A percentile compares a stretch with the other conserved stretches of the same genome.
Conservation (phyloP, 345 rosid species). For the Cochlearia excelsa region DNA sequence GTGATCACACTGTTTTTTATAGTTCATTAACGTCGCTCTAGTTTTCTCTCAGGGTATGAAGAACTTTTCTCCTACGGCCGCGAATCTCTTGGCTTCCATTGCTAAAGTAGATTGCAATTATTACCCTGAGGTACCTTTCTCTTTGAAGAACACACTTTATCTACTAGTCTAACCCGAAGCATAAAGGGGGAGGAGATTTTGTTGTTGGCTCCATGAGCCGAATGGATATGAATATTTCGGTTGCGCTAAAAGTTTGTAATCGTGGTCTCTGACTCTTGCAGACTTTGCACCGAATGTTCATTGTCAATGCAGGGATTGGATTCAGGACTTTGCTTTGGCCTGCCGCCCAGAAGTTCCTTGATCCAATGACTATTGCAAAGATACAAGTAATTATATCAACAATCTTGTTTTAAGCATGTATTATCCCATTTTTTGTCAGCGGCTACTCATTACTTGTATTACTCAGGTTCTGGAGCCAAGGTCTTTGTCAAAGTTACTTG, state of each 20-base stretch:
- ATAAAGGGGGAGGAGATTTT: not conserved
- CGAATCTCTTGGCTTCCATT: constrained; percentile 71
- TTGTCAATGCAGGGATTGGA: constrained; percentile 95
- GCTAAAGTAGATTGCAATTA: constrained; percentile 75
- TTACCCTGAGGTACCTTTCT: constrained; percentile 76
- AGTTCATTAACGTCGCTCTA: not conserved
- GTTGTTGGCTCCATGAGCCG: constrained; percentile 3
- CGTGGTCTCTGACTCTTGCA: constrained; percentile 43
- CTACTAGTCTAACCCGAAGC: constrained; percentile 1
- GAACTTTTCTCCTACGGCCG: constrained; percentile 76
- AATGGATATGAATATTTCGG: constrained; percentile 26
- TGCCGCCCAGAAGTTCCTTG: constrained; percentile 87
- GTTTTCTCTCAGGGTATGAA: constrained; percentile 63
- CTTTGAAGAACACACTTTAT: constrained; percentile 17
- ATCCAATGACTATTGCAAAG: constrained; percentile 72
- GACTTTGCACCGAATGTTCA: constrained; percentile 88
- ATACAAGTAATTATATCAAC: constrained; percentile 59
- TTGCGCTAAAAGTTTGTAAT: constrained; percentile 35
- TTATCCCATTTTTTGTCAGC: not conserved
- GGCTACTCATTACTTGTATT: constrained; percentile 20
- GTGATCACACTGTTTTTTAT: not conserved
- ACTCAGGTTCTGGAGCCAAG: constrained; percentile 85
- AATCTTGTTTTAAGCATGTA: constrained; percentile 5
- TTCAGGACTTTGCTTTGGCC: constrained; percentile 98
- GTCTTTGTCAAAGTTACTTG: constrained; percentile 66